These are phyloP conservation scores for Artemisia princeps DNA, from an alignment of 140 eudicot genomes.

Conservation along the genomic window DNA sequence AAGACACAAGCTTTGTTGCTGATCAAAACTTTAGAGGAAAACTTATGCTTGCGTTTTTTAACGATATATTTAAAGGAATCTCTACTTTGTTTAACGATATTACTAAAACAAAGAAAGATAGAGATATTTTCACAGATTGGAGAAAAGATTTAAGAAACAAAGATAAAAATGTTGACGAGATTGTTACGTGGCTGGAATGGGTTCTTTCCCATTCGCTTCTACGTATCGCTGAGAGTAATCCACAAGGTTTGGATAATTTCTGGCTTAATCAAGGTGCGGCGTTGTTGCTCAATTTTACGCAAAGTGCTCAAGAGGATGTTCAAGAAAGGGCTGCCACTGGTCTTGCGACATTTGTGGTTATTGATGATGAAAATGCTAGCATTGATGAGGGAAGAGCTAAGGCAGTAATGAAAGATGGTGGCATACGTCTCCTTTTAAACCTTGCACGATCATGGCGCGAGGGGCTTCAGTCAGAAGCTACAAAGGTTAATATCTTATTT, in stretches of 20 bases:
- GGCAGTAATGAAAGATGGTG: slow-evolving; percentile 85
- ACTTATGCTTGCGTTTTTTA: slow-evolving; percentile 52
- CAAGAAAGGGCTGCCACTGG: slow-evolving; percentile 92
- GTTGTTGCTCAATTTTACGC: slow-evolving; percentile 66
- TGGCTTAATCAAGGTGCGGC: slow-evolving; percentile 88
- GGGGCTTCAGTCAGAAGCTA: slow-evolving; percentile 91
- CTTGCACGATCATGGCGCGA: slow-evolving; percentile 87
- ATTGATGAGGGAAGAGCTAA: slow-evolving; percentile 81
- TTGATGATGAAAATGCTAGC: slow-evolving; percentile 87
- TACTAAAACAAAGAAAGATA: slow-evolving; percentile 35
- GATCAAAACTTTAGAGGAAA: slow-evolving; percentile 52
- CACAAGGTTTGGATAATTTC: slow-evolving; percentile 71
- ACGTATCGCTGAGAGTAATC: slow-evolving; percentile 84
- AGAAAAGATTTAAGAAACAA: slow-evolving; percentile 34
- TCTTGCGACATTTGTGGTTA: slow-evolving; percentile 90
- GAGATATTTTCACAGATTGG: slow-evolving; percentile 61
- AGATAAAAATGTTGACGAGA: slow-evolving; percentile 49
- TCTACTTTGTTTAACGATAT: slow-evolving; percentile 48
- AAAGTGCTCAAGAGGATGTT: slow-evolving; percentile 89
- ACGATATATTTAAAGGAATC: slow-evolving; percentile 54
- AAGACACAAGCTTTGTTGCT: slow-evolving; percentile 50
- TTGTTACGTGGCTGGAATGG: slow-evolving; percentile 88
- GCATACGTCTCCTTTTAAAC: slow-evolving; percentile 67
- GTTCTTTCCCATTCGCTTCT: slow-evolving; percentile 72
- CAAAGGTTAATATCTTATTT: slow-evolving; percentile 53